A percentile compares a stretch with the other conserved stretches of the same genome.
phyloP scores from a whole-genome alignment of 192 early-diverging fungal species.

The Piromyces finnis region DNA sequence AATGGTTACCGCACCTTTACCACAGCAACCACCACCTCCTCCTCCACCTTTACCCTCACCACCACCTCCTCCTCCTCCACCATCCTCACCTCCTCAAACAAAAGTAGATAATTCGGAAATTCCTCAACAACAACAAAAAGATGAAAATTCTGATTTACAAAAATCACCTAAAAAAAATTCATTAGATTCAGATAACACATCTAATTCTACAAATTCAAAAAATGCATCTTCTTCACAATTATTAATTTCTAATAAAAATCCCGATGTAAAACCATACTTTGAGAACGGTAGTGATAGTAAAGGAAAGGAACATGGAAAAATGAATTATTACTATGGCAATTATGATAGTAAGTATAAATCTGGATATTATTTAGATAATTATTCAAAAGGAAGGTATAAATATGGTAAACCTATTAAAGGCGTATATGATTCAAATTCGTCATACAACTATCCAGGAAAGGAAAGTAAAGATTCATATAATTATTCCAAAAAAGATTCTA shows the following conservation, averaged over 20 bases:
- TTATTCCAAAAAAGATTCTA: background rate
- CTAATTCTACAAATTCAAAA: background rate
- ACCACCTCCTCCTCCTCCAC: background rate
- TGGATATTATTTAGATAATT: background rate
- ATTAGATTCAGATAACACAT: background rate
- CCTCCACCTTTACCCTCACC: background rate
- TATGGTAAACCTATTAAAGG: background rate
- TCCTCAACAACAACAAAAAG: too few species aligned
- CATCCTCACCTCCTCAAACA: background rate
- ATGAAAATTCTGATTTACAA: background rate
- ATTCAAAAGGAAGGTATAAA: background rate
- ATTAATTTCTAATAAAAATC: background rate
- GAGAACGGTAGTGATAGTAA: background rate
- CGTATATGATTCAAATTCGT: too few species aligned
- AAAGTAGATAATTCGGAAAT: background rate
- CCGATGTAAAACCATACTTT: background rate
- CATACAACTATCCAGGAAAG: background rate
- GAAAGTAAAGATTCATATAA: background rate
- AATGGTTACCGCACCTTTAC: background rate
- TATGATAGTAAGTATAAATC: background rate
- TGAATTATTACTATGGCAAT: background rate
- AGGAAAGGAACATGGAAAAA: background rate
- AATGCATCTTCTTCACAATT: background rate
- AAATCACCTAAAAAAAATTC: background rate
- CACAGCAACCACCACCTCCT: background rate